A percentile compares a stretch with the other conserved stretches of the same genome.
Conservation (phyloP, 2,329 filamentous ascomycete species). For the Fusarium sp. region DNA sequence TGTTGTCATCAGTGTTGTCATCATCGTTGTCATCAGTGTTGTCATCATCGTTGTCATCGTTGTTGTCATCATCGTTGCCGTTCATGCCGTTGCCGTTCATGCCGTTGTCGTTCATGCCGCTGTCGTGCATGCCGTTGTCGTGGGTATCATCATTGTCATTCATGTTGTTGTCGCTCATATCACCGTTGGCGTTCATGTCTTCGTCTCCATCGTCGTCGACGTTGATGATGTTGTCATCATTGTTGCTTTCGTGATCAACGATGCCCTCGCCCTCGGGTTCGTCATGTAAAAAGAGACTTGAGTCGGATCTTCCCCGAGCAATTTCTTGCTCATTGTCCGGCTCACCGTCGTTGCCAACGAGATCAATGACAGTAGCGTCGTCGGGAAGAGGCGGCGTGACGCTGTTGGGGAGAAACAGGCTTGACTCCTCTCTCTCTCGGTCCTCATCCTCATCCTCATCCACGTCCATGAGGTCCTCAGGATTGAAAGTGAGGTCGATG, state of each 20-base stretch:
- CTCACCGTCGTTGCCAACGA: not conserved
- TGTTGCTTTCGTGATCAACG: not conserved
- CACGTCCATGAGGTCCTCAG: not conserved
- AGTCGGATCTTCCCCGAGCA: not conserved
- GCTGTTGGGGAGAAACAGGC: not conserved
- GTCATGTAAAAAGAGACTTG: not conserved
- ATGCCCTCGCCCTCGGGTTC: not conserved
- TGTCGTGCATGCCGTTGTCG: not conserved
- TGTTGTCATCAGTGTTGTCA: not conserved
- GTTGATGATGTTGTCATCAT: not conserved
- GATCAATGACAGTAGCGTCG: not conserved
- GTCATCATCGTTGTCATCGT: not conserved
- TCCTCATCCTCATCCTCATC: not conserved
- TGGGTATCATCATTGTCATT: not conserved
- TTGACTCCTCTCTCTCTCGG: not conserved
- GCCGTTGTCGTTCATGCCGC: not conserved
- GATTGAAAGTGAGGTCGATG: slow-evolving; percentile 11
- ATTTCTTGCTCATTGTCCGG: not conserved
- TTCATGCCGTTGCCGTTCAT: not conserved
- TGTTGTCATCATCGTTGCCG: not conserved
- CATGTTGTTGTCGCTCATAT: not conserved
- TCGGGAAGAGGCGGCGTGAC: not conserved
- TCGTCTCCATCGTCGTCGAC: not conserved
- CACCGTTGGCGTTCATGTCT: not conserved
- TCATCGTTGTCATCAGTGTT: not conserved